Evolutionary conservation across 83 land plant species (phyloP).

Genomic region (Isoetes engelmannii): DNA sequence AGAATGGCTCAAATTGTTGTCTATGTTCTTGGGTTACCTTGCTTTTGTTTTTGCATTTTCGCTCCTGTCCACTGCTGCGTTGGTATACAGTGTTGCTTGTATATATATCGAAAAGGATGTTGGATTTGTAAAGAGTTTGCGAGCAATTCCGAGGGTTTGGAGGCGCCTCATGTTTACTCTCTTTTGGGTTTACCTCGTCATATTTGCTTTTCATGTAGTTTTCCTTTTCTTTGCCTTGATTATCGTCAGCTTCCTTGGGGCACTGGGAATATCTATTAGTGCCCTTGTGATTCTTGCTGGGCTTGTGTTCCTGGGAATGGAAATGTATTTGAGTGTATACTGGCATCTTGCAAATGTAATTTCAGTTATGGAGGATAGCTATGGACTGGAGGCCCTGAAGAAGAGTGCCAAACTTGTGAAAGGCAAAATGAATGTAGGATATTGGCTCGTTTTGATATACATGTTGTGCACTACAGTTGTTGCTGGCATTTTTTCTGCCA

Average conservation of each 20-base stretch:
- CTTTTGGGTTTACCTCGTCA: conserved; percentile 43
- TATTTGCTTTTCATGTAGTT: conserved; percentile 38
- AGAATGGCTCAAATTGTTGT: conserved; percentile 30
- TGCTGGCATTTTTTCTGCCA: conserved; percentile 10
- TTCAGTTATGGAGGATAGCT: conserved; percentile 65
- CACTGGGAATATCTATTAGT: no score
- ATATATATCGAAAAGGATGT: conserved; percentile 50
- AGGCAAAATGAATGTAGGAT: conserved; percentile 44
- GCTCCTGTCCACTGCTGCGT: conserved; percentile 68
- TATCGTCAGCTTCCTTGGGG: not conserved
- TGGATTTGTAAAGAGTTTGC: conserved; percentile 38
- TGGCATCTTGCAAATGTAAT: conserved; percentile 82
- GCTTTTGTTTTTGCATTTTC: conserved; percentile 43
- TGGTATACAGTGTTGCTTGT: conserved; percentile 69
- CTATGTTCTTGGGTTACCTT: conserved; percentile 39
- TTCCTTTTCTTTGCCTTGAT: conserved; percentile 12
- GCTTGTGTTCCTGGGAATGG: conserved; percentile 19
- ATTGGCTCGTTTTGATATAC: conserved; percentile 31
- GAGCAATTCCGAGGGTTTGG: conserved; percentile 80
- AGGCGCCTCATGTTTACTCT: conserved; percentile 63
- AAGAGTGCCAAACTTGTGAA: conserved; percentile 52
- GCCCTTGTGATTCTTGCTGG: no score
- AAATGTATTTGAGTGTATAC: conserved; percentile 47
- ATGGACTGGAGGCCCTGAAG: conserved; percentile 60
- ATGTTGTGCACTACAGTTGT: not conserved